A percentile compares a stretch with the other conserved stretches of the same genome.
Conservation (phyloP, 805 yeast genomes). For the Barnettozyma siamensis region DNA sequence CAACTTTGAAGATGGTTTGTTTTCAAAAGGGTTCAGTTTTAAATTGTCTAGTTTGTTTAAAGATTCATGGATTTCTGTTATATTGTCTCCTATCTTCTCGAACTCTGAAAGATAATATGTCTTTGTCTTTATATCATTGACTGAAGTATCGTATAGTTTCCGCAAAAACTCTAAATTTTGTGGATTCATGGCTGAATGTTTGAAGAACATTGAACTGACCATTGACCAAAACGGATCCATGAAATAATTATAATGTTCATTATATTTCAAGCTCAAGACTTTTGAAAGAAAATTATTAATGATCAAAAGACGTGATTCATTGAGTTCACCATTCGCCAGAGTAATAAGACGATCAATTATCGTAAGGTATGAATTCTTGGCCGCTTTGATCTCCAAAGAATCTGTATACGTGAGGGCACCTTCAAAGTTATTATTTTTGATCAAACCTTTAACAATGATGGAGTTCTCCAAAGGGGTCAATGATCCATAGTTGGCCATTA, state of each 20-base stretch:
- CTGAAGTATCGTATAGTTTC: slow-evolving; percentile 13
- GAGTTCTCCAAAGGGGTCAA: slow-evolving; percentile 16
- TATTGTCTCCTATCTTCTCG: slow-evolving; percentile 3
- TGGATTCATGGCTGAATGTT: slow-evolving; percentile 12
- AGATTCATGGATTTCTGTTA: not conserved
- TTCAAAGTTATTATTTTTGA: slow-evolving; percentile 10
- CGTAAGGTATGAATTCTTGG: slow-evolving; percentile 8
- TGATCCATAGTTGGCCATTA: slow-evolving; percentile 11
- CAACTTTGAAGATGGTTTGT: slow-evolving; percentile 1
- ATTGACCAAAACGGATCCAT: slow-evolving; percentile 18
- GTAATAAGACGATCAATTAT: slow-evolving; percentile 13
- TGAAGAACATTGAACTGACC: slow-evolving; percentile 17
- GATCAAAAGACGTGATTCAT: slow-evolving; percentile 11
- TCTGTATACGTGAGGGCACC: slow-evolving; percentile 8
- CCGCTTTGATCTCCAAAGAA: not conserved
- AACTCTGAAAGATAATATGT: slow-evolving; percentile 7
- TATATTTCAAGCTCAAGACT: not conserved
- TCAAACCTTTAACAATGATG: slow-evolving; percentile 15
- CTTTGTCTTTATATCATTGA: slow-evolving; percentile 9
- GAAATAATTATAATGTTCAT: slow-evolving; percentile 4
- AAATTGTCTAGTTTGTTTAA: slow-evolving; percentile 1
- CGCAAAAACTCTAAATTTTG: slow-evolving; percentile 8
- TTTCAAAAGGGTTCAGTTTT: slow-evolving; percentile 16
- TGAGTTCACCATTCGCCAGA: slow-evolving; percentile 4
- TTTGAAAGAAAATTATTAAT: slow-evolving; percentile 15